Evolutionary conservation across 192 early-diverging fungal genomes (phyloP).

Genomic region (Gonapodya sp.): DNA sequence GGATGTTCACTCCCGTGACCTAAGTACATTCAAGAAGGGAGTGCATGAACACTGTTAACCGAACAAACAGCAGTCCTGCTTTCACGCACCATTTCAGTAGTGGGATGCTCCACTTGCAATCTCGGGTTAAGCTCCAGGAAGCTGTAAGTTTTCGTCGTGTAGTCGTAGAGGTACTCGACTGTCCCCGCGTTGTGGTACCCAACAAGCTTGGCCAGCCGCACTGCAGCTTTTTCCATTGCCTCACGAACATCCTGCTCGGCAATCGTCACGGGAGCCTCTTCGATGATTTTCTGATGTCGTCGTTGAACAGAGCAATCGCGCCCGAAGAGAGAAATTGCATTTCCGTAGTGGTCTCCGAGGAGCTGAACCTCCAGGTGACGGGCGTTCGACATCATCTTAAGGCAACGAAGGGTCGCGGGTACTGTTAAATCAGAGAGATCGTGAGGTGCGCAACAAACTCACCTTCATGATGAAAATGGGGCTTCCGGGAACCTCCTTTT

Average conservation of each 20-base stretch:
- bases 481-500: slow-evolving; percentile 91
- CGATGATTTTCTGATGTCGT: slow-evolving; percentile 98
- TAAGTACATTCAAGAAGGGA: background rate
- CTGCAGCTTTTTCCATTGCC: slow-evolving; percentile 94
- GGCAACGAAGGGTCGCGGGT: background rate
- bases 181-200: slow-evolving; percentile 95
- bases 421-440: background rate
- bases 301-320: slow-evolving; percentile 97
- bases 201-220: slow-evolving; percentile 83
- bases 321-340: slow-evolving; percentile 96
- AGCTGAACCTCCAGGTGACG: slow-evolving; percentile 96
- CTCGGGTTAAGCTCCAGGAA: slow-evolving; percentile 97
- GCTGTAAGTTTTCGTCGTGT: slow-evolving; percentile 76
- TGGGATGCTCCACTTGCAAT: slow-evolving; percentile 98
- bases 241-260: slow-evolving; percentile 67
- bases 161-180: slow-evolving; percentile 92
- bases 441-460: slow-evolving; percentile 30
- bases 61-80: too few relatives aligned
- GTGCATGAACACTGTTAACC: background rate
- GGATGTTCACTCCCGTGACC: slow-evolving; percentile 91
- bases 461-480: slow-evolving; percentile 99
- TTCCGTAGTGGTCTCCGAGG: slow-evolving; percentile 91
- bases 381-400: slow-evolving; percentile 58
- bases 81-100: slow-evolving; percentile 79
- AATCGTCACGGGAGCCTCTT: slow-evolving; percentile 91